phyloP scores from a whole-genome alignment of 169 alveolate species.

The Theileria sp. region DNA sequence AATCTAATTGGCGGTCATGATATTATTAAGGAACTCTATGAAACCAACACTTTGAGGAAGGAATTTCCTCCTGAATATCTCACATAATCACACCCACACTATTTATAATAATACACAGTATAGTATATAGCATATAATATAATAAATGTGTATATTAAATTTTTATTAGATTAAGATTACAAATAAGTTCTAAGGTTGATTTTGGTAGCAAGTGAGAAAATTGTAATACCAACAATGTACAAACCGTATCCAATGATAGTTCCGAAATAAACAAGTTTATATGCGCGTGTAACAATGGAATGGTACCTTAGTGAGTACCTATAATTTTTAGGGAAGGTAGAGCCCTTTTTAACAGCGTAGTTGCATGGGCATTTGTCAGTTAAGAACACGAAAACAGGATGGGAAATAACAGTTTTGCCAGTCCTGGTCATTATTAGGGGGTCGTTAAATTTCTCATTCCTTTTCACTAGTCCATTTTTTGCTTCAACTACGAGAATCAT shows the following conservation, averaged over 20 bases:
- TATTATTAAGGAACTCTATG: conserved; percentile 73
- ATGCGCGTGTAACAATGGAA: not conserved
- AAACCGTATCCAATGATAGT: not conserved
- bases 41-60: conserved; percentile 52
- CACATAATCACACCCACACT: not conserved
- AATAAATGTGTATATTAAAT: not conserved
- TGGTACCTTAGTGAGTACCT: conserved; percentile 21
- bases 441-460: not conserved
- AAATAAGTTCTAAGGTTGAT: not conserved
- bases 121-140: too few relatives aligned
- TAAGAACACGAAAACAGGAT: conserved; percentile 10
- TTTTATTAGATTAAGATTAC: not conserved
- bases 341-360: conserved; percentile 13
- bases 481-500: not conserved
- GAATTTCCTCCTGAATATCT: conserved; percentile 64
- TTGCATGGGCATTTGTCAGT: conserved; percentile 18
- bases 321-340: not conserved
- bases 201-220: not conserved
- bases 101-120: not conserved
- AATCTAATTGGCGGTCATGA: conserved; percentile 79
- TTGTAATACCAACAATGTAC: not conserved
- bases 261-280: not conserved
- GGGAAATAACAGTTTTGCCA: not conserved
- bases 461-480: not conserved
- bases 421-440: not conserved